Evolutionary conservation across 1,284 basidiomycete genomes (phyloP), one percentile per base, ranked within the genome.

Genomic region (Caloboletus firmus): DNA sequence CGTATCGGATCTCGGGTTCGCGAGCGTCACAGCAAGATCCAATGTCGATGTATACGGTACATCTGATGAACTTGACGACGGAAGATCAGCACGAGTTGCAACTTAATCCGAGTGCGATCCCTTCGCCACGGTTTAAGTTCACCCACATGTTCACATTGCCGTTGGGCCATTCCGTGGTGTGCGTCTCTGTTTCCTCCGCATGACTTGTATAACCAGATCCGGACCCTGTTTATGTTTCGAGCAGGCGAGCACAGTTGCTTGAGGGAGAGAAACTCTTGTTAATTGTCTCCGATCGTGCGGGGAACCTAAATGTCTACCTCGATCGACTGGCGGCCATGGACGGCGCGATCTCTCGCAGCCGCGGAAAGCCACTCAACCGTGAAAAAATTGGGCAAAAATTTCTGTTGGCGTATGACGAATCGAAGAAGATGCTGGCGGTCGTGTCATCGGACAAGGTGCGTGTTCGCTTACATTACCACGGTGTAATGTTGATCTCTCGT

Each of bases 371-470:
- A 0, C 62, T 83, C 10, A 67, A 76, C 43, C 72, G 70, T 9
- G 75, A 76, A 52, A 80, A 76, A 57, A 71, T 81, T 3, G 82
- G 80, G 0, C 61, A 68, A 1, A 62, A 77, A 8, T 70, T 74
- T 37, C 15, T 77, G 5, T 49, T 83, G 3, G 70, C 81, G 0
- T 82, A 75, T 51, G 79, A 84, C 39, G 82, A 84, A 59, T 60
- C 62, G 8, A 80, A 76, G 57, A 74, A 75, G 0, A 73, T 74
- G 63, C 60, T 84, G 17, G 73, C 72, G 0, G 55, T 84, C 0
- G 79, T 78, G 34, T 70, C 72, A 9, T 60, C 69, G 0, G 69
- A 72, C 3, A 76, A 76, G 63, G 81, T 77, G 20, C 2, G 61
- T 52, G 2, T n/a, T 37, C 3, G 12, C 18, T 39, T 42, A 18